Evolutionary conservation across 2,329 filamentous ascomycete species (phyloP).

Genomic region (Aspergillus flavus): DNA sequence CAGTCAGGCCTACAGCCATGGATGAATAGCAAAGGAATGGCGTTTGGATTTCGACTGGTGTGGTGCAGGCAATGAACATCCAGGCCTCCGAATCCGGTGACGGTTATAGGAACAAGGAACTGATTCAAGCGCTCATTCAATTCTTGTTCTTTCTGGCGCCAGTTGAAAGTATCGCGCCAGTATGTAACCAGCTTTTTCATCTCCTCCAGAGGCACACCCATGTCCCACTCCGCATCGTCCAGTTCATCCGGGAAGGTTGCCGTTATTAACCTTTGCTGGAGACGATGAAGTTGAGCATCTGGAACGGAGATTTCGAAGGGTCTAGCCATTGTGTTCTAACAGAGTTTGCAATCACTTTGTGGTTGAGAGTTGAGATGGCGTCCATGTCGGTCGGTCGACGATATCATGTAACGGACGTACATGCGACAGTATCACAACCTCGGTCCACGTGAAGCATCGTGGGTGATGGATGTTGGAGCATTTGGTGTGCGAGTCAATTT

Average conservation of each 20-base stretch:
- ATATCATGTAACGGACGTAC: background rate
- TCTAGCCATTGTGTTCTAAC: constrained; percentile 3
- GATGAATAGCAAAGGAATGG: constrained; percentile 68
- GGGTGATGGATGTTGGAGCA: background rate
- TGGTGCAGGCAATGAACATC: constrained; percentile 68
- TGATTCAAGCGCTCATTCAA: constrained; percentile 63
- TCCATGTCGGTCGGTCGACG: background rate
- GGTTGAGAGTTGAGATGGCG: background rate
- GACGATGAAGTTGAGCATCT: constrained; percentile 54
- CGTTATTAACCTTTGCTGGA: constrained; percentile 58
- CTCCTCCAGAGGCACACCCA: constrained; percentile 63
- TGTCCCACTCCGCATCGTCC: constrained; percentile 55
- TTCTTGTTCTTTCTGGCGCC: constrained; percentile 60
- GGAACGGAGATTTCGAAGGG: constrained; percentile 56
- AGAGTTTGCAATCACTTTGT: background rate
- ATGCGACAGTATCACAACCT: background rate
- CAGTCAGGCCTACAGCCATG: constrained; percentile 57
- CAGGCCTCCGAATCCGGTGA: constrained; percentile 62
- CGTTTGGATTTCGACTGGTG: constrained; percentile 51
- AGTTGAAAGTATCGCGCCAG: constrained; percentile 63
- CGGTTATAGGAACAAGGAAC: constrained; percentile 55
- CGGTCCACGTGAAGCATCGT: constrained; percentile 1
- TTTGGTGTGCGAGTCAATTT: background rate
- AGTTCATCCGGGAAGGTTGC: constrained; percentile 62
- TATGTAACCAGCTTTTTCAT: constrained; percentile 57